Conservation (phyloP, 352 stramenopile genomes). For the Thraustochytrium striatum region DNA sequence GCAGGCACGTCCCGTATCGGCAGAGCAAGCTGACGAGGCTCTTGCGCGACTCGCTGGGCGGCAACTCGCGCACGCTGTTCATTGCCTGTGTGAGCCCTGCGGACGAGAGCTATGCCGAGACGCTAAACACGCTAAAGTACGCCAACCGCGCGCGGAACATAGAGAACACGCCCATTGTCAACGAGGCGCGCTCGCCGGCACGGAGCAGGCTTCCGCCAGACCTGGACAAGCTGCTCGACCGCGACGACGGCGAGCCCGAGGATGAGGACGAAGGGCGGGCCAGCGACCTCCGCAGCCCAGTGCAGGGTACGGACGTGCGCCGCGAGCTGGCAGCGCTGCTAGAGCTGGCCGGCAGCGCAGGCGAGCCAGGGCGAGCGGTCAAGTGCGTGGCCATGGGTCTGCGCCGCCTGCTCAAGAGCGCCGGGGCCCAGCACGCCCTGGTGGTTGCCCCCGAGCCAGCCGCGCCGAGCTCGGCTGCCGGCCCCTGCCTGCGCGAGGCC, state of each 20-base stretch:
- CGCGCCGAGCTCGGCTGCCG: neutral
- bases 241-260: neutral
- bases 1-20: slow-evolving; percentile 84
- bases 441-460: neutral
- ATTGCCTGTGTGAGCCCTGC: slow-evolving; percentile 87
- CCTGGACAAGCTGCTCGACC: neutral
- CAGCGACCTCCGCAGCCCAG: neutral
- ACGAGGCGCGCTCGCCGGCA: too few species aligned
- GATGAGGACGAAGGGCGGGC: neutral
- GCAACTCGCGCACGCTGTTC: slow-evolving; percentile 94
- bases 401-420: neutral
- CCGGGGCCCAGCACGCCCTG: neutral
- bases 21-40: slow-evolving; percentile 96
- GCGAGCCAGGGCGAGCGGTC: neutral
- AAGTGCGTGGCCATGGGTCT: neutral
- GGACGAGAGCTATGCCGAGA: slow-evolving; percentile 91
- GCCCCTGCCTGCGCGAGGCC: neutral
- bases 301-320: neutral
- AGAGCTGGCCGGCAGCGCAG: too few species aligned
- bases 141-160: slow-evolving; percentile 94
- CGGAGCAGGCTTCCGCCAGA: too few species aligned
- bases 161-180: slow-evolving; percentile 90
- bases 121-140: slow-evolving; percentile 89
- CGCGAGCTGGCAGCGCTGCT: neutral
- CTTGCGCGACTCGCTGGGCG: slow-evolving; percentile 82